These are phyloP conservation scores for Olyra latifolia DNA, from an alignment of 176 grass and related monocot species.

Conservation along the genomic window DNA sequence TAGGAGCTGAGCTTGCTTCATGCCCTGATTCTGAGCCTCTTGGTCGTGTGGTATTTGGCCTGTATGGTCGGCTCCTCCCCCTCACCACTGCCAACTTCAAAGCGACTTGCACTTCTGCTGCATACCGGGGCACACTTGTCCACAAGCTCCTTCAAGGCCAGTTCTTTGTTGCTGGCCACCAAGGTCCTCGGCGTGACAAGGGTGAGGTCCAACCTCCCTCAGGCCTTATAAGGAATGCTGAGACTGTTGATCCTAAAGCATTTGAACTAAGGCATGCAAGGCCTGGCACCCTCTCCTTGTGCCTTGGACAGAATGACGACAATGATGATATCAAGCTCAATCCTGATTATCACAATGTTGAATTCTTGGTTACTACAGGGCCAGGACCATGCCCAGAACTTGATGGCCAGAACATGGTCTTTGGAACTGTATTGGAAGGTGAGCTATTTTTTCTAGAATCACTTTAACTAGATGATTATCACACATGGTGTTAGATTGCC, in stretches of 20 bases:
- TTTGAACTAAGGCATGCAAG: slow-evolving; percentile 70
- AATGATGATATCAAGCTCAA: slow-evolving; percentile 75
- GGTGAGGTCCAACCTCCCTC: slow-evolving; percentile 72
- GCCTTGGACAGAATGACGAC: slow-evolving; percentile 87
- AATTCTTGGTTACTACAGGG: slow-evolving; percentile 94
- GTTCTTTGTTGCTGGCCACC: slow-evolving; percentile 83
- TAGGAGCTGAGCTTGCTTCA: slow-evolving; percentile 69
- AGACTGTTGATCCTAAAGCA: slow-evolving; percentile 73
- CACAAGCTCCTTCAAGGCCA: slow-evolving; percentile 85
- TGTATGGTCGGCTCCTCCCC: slow-evolving; percentile 77
- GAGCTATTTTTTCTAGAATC: slow-evolving; percentile 26
- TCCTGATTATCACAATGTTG: slow-evolving; percentile 83
- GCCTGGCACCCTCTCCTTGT: slow-evolving; percentile 83
- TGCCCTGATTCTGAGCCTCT: slow-evolving; percentile 87
- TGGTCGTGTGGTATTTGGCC: slow-evolving; percentile 88
- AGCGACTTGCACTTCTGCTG: slow-evolving; percentile 56
- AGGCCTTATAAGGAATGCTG: slow-evolving; percentile 61
- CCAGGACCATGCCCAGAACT: slow-evolving; percentile 88
- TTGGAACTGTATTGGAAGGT: slow-evolving; percentile 98
- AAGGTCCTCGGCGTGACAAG: slow-evolving; percentile 70
- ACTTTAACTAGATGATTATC: not conserved
- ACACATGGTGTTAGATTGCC: not conserved
- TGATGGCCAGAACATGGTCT: slow-evolving; percentile 90
- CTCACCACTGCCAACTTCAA: slow-evolving; percentile 80
- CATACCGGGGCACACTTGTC: slow-evolving; percentile 83